Evolutionary conservation across 768 basidiomycete genomes (phyloP).

Genomic region (Amanita inopinata): DNA sequence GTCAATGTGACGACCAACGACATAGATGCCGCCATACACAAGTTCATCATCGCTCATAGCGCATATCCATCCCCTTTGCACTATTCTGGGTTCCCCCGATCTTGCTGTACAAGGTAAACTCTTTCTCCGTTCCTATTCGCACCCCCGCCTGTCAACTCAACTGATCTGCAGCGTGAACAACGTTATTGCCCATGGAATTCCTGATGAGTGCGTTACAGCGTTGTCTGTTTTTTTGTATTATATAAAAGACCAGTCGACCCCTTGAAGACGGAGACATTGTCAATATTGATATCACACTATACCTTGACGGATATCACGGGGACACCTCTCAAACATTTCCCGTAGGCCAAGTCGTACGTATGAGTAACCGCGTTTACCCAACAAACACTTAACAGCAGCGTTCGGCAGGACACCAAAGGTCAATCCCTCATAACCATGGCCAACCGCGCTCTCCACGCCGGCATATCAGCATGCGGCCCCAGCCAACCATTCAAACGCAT

Average conservation of each 20-base stretch:
- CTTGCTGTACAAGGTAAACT: conserved; percentile 59
- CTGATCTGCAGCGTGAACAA: conserved; percentile 73
- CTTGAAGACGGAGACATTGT: conserved; percentile 79
- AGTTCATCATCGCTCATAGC: conserved; percentile 43
- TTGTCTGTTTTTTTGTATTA: background rate
- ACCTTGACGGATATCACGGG: conserved; percentile 77
- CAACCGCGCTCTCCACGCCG: conserved; percentile 54
- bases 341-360: conserved; percentile 68
- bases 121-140: background rate
- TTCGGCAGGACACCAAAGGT: conserved; percentile 58
- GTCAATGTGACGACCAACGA: conserved; percentile 62
- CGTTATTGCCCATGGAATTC: conserved; percentile 80
- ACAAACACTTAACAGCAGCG: background rate
- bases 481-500: conserved; percentile 61
- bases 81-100: conserved; percentile 67
- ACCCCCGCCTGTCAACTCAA: conserved; percentile 30
- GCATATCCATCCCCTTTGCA: conserved; percentile 85
- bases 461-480: conserved; percentile 68
- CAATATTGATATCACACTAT: conserved; percentile 84
- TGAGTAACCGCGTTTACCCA: background rate
- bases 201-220: conserved; percentile 58
- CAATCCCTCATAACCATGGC: conserved; percentile 54
- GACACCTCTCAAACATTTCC: conserved; percentile 83
- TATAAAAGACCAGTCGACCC: conserved; percentile 43
- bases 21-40: conserved; percentile 67